Base-by-base conservation (phyloP, 2,329 filamentous ascomycete genomes). In the Setomelanomma holmii region DNA sequence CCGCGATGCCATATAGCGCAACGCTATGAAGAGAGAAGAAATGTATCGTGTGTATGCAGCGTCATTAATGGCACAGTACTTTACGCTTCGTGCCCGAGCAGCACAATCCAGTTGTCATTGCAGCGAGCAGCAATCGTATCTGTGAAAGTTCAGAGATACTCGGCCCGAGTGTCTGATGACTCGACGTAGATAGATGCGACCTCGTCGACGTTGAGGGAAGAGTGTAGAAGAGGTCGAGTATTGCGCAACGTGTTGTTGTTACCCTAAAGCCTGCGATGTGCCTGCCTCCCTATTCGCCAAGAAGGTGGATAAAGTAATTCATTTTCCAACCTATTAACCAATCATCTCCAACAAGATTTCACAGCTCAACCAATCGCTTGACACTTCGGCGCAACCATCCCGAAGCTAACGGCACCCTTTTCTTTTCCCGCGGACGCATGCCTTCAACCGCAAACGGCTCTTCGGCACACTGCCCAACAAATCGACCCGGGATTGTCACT, bases 361-460 rank as follows among this genome's bases (percentile, higher is more conserved):
- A 14, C 6, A 36, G 14, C 8, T n/a, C 34, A 36, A 8, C 34
- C 34, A 36, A 36, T 36, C 34, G 34, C 16, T n/a, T 7, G 14
- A 6, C 8, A 36, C 34, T n/a, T 36, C 34, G 34, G 34, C 34
- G 6, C 11, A 11, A 16, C 12, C 34, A 36, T n/a, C 16, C 16
- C 16, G 14, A n/a, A 5, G n/a, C 12, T 16, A n/a, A 36, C 16
- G 34, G 17, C 40, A 16, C 14, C 23, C 17, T 42, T 14, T n/a
- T n/a, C n/a, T n/a, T 22, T 16, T 20, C 22, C 40, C n/a, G 14
- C 22, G n/a, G 12, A 8, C 40, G 23, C 21, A 42, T 23, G 38
- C 38, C 22, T 40, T 22, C 40, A 23, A 42, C 40, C 40, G 40
- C 40, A 42, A 42, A 24, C 40, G 40, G 40, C 39, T 40, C 10